Percentiles rank a stretch among this genome's conserved stretches.
phyloP scores from a whole-genome alignment of 257 asterid genomes.

The Plectranthus barbatus region DNA sequence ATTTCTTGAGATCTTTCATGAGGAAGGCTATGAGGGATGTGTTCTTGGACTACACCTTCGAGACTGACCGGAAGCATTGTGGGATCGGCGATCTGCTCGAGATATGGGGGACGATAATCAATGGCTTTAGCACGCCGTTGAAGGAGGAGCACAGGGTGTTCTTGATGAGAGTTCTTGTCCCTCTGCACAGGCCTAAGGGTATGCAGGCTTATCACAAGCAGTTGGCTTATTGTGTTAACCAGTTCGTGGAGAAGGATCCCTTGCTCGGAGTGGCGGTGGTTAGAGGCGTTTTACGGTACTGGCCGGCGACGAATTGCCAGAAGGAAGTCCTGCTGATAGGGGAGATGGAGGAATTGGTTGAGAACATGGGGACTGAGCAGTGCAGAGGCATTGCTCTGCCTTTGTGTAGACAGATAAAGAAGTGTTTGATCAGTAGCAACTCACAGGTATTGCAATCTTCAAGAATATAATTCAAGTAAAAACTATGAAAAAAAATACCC shows the following conservation, averaged over 20 bases:
- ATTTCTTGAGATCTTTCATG: conserved; percentile 54
- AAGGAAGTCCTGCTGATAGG: conserved; percentile 74
- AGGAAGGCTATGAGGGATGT: conserved; percentile 69
- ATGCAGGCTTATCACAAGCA: conserved; percentile 64
- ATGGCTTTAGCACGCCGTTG: conserved; percentile 65
- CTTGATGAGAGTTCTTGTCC: conserved; percentile 53
- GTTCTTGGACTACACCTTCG: conserved; percentile 49
- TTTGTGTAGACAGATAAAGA: conserved; percentile 49
- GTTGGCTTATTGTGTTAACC: conserved; percentile 65
- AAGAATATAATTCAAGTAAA: no score
- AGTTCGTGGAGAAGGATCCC: conserved; percentile 67
- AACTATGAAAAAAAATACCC: no score
- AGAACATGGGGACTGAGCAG: conserved; percentile 33
- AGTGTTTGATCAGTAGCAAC: conserved; percentile 63
- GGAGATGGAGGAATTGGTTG: conserved; percentile 64
- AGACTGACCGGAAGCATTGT: conserved; percentile 40
- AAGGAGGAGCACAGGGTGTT: conserved; percentile 71
- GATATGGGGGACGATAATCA: conserved; percentile 72
- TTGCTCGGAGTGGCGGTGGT: conserved; percentile 47
- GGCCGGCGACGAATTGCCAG: conserved; percentile 68
- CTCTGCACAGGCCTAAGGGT: conserved; percentile 63
- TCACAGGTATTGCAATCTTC: conserved; percentile 48
- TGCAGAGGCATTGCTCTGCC: conserved; percentile 49
- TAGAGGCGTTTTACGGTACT: conserved; percentile 48
- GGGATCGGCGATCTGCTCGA: conserved; percentile 79